Evolutionary conservation across 768 basidiomycete species (phyloP).

Genomic region (Russula dissimulans): DNA sequence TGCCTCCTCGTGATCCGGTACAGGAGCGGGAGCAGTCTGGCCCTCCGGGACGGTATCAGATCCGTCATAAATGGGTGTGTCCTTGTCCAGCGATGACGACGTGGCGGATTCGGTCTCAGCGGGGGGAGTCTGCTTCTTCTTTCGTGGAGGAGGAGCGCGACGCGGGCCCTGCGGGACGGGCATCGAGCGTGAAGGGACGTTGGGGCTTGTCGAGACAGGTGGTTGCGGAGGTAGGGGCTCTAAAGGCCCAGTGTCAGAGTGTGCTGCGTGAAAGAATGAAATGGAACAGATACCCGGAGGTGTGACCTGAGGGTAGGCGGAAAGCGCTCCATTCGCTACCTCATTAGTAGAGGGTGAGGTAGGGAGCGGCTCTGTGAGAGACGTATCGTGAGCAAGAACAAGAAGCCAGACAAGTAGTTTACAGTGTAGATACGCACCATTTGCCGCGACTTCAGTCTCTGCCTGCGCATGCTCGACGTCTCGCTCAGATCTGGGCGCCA

Average conservation of each 20-base stretch:
- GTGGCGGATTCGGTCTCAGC: background rate
- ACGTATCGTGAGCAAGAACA: background rate
- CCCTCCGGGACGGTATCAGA: background rate
- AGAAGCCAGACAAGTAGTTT: background rate
- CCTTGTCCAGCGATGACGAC: background rate
- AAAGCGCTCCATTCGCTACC: background rate
- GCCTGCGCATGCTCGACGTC: background rate
- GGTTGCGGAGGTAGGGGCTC: constrained; percentile 8
- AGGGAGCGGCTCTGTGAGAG: background rate
- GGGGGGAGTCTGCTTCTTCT: constrained; percentile 13
- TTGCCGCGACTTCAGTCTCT: background rate
- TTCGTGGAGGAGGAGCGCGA: constrained; percentile 30
- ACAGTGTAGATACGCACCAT: constrained; percentile 8
- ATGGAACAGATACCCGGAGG: background rate
- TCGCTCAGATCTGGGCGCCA: constrained; percentile 4
- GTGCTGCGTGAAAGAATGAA: background rate
- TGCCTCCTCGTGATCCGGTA: background rate
- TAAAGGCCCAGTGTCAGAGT: background rate
- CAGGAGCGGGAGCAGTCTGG: background rate
- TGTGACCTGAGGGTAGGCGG: background rate
- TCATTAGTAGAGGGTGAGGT: constrained; percentile 1
- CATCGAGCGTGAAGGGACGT: constrained; percentile 20
- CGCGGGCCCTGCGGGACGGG: constrained; percentile 31
- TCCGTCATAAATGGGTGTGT: background rate
- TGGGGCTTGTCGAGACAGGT: constrained; percentile 2